Conservation (phyloP, 495 filamentous ascomycete genomes). For the Lophium mytilinum region DNA sequence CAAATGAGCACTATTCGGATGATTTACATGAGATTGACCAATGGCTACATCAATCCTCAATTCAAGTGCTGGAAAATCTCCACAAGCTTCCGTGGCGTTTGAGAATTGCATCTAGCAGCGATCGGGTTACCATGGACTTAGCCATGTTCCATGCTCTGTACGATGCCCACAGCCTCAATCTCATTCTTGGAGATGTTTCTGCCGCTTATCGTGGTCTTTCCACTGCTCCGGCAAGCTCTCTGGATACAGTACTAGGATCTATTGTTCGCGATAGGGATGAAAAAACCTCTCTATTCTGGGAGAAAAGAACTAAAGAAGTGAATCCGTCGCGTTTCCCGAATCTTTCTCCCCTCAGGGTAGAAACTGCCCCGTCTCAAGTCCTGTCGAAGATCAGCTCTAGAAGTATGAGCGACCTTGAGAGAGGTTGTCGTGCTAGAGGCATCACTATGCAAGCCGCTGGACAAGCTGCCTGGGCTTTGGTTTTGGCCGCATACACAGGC, state of each 20-base stretch:
- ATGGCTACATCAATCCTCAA: slow-evolving; percentile 9
- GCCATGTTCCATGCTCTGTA: slow-evolving; percentile 69
- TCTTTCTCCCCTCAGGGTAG: slow-evolving; percentile 51
- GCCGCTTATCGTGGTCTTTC: slow-evolving; percentile 30
- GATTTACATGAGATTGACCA: neutral
- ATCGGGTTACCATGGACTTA: slow-evolving; percentile 36
- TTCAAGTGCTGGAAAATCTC: slow-evolving; percentile 28
- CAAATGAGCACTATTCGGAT: slow-evolving; percentile 14
- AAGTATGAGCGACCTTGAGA: slow-evolving; percentile 41
- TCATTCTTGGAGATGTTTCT: slow-evolving; percentile 50
- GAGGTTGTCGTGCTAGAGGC: slow-evolving; percentile 41
- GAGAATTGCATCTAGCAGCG: slow-evolving; percentile 23
- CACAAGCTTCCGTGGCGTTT: slow-evolving; percentile 45
- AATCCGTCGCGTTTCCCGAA: slow-evolving; percentile 59
- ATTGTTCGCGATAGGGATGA: slow-evolving; percentile 43
- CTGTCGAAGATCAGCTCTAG: slow-evolving; percentile 36
- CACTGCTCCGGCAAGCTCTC: slow-evolving; percentile 20
- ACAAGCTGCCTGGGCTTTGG: slow-evolving; percentile 64
- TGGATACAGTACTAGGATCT: slow-evolving; percentile 29
- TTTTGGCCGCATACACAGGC: slow-evolving; percentile 65
- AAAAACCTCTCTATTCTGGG: slow-evolving; percentile 50
- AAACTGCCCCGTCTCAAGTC: slow-evolving; percentile 32
- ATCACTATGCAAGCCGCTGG: slow-evolving; percentile 63
- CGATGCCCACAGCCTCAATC: slow-evolving; percentile 60
- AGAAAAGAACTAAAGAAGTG: slow-evolving; percentile 40